phyloP scores from a whole-genome alignment of 179 eudicot genomes.

The Silene vulgaris region DNA sequence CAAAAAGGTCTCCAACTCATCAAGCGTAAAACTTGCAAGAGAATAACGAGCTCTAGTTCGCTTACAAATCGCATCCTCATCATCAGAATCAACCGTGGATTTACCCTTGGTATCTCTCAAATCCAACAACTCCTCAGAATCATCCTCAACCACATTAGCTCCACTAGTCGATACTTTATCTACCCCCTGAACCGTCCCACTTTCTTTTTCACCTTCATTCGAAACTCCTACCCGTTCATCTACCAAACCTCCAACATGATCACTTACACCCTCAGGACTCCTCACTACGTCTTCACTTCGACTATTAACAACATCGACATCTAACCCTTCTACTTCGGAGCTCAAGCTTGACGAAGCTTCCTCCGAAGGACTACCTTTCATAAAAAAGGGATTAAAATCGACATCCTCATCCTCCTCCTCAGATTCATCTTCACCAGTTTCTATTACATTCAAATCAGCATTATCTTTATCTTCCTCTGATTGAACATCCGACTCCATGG shows the following conservation, averaged over 20 bases:
- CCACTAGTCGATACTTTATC: slow-evolving; percentile 39
- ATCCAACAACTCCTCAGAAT: slow-evolving; percentile 20
- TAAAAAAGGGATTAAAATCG: slow-evolving; percentile 80
- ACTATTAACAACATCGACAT: slow-evolving; percentile 57
- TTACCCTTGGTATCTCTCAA: slow-evolving; percentile 18
- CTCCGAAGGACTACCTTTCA: slow-evolving; percentile 51
- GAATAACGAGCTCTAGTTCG: slow-evolving; percentile 97
- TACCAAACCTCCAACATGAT: slow-evolving; percentile 24
- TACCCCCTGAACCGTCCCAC: slow-evolving; percentile 22
- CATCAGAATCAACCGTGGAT: slow-evolving; percentile 40
- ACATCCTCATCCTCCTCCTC: slow-evolving; percentile 83
- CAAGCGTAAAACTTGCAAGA: slow-evolving; percentile 87
- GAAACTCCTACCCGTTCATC: slow-evolving; percentile 32
- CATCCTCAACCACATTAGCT: slow-evolving; percentile 33
- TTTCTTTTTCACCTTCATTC: slow-evolving; percentile 27
- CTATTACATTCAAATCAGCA: slow-evolving; percentile 25
- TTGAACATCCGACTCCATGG: slow-evolving; percentile 33
- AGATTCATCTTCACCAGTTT: slow-evolving; percentile 41
- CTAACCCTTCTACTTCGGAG: slow-evolving; percentile 74
- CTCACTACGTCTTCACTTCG: slow-evolving; percentile 23
- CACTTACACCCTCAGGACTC: slow-evolving; percentile 17
- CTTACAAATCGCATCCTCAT: slow-evolving; percentile 85
- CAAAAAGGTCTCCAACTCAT: slow-evolving; percentile 92
- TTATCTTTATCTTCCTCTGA: slow-evolving; percentile 30
- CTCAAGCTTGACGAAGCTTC: slow-evolving; percentile 93